A percentile compares a stretch with the other conserved stretches of the same genome.
These are phyloP conservation scores for Eragrostis nindensis DNA, from an alignment of 176 grass and related monocot species.

Conservation along the genomic window DNA sequence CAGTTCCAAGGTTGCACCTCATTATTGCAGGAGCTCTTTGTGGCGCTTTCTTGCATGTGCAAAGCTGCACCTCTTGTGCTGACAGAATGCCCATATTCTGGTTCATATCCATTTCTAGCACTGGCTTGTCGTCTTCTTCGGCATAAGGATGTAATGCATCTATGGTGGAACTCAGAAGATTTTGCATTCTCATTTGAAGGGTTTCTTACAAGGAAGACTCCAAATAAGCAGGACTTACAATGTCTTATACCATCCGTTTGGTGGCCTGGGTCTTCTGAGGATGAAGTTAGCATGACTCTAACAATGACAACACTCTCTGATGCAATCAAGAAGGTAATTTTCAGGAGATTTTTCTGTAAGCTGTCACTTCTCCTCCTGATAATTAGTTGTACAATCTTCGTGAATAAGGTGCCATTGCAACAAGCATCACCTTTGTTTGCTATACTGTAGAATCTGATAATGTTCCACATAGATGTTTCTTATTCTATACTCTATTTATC, in stretches of 20 bases:
- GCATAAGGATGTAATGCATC: slow-evolving; percentile 67
- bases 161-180: slow-evolving; percentile 75
- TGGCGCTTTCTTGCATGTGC: slow-evolving; percentile 78
- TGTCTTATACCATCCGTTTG: slow-evolving; percentile 84
- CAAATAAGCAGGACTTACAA: slow-evolving; percentile 82
- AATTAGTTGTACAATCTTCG: slow-evolving; percentile 1
- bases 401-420: background rate
- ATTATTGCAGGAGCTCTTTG: slow-evolving; percentile 69
- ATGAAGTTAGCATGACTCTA: slow-evolving; percentile 74
- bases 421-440: background rate
- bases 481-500: background rate
- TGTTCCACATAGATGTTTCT: background rate
- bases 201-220: slow-evolving; percentile 77
- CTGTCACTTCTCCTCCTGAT: slow-evolving; percentile 13
- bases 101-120: slow-evolving; percentile 72
- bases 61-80: slow-evolving; percentile 80
- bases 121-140: slow-evolving; percentile 72
- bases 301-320: slow-evolving; percentile 68
- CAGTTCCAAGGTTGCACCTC: slow-evolving; percentile 52
- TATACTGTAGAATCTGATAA: background rate
- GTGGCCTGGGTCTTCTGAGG: slow-evolving; percentile 82
- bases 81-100: slow-evolving; percentile 80
- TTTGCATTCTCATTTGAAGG: slow-evolving; percentile 76
- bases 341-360: background rate
- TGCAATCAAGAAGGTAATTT: slow-evolving; percentile 68